These are phyloP conservation scores for Fusarium domesticum DNA, from an alignment of 2,329 filamentous ascomycete genomes.

Conservation along the genomic window DNA sequence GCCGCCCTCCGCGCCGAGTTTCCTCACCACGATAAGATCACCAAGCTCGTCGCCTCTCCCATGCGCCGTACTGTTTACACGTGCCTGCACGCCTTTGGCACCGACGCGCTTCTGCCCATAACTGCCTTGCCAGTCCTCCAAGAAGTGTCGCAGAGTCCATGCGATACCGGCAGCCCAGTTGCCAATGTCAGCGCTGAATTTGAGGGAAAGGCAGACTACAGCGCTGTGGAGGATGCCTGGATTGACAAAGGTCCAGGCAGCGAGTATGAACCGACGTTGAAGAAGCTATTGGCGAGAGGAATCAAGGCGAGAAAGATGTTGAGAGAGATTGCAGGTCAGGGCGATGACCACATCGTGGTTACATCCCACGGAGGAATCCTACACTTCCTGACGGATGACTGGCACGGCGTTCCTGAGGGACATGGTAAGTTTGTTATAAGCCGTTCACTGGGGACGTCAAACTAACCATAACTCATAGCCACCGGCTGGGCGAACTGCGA, in stretches of 20 bases:
- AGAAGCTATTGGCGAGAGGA: slow-evolving; percentile 59
- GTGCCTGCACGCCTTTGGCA: slow-evolving; percentile 65
- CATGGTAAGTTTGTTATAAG: slow-evolving; percentile 36
- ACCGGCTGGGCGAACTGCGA: slow-evolving; percentile 76
- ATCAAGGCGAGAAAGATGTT: slow-evolving; percentile 59
- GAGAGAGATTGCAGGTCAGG: slow-evolving; percentile 43
- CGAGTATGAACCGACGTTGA: slow-evolving; percentile 45
- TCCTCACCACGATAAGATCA: slow-evolving; percentile 61
- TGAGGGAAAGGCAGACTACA: slow-evolving; percentile 59
- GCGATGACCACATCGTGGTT: slow-evolving; percentile 64
- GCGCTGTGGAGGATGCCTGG: slow-evolving; percentile 63
- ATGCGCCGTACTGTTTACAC: slow-evolving; percentile 80
- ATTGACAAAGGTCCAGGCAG: slow-evolving; percentile 57
- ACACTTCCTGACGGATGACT: slow-evolving; percentile 83
- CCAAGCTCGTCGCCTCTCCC: slow-evolving; percentile 73
- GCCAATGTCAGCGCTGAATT: slow-evolving; percentile 60
- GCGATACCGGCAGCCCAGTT: slow-evolving; percentile 67
- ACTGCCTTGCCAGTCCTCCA: slow-evolving; percentile 72
- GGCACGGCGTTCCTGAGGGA: slow-evolving; percentile 54
- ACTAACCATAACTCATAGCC: slow-evolving; percentile 40
- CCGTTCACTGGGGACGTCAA: slow-evolving; percentile 1
- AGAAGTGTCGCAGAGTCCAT: slow-evolving; percentile 71
- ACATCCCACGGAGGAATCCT: slow-evolving; percentile 82
- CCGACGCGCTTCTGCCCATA: slow-evolving; percentile 47
- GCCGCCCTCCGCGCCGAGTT: slow-evolving; percentile 58